Evolutionary conservation across 176 grass and related monocot genomes (phyloP).

Genomic region (Urochloa ruziziensis): DNA sequence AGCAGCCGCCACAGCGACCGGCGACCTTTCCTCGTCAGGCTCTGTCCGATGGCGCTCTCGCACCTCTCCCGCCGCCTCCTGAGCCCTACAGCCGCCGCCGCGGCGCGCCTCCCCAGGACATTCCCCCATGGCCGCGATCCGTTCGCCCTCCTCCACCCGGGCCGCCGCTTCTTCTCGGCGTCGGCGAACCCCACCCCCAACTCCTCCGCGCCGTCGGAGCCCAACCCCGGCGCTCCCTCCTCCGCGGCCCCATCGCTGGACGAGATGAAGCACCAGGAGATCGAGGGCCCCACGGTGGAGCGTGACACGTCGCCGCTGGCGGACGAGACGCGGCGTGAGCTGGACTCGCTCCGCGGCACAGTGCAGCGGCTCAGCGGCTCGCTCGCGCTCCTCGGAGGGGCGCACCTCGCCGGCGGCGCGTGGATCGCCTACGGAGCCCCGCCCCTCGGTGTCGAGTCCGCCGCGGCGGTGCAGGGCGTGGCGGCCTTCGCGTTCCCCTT

Average conservation of each 20-base stretch:
- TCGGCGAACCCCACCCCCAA: conserved; percentile 9
- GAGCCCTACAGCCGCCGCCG: conserved; percentile 1
- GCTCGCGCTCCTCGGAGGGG: conserved; percentile 61
- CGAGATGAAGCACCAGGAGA: conserved; percentile 78
- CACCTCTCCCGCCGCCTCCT: conserved; percentile 50
- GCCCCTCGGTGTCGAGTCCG: conserved; percentile 47
- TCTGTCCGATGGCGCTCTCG: conserved; percentile 49
- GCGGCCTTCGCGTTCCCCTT: conserved; percentile 83
- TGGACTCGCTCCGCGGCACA: conserved; percentile 56
- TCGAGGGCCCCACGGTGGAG: conserved; percentile 89
- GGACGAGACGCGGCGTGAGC: conserved; percentile 71
- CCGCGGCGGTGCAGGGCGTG: conserved; percentile 54
- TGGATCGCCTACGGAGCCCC: conserved; percentile 60
- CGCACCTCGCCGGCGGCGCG: conserved; percentile 61
- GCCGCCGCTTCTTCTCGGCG: conserved; percentile 36
- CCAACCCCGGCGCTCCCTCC: not conserved
- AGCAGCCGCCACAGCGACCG: not conserved
- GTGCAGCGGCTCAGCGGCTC: conserved; percentile 64
- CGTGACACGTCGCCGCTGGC: conserved; percentile 77
- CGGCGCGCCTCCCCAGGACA: not conserved
- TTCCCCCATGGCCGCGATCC: conserved; percentile 9
- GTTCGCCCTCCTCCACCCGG: conserved; percentile 18
- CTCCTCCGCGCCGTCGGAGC: not conserved
- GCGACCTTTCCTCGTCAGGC: not conserved
- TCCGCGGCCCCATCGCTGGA: conserved; percentile 1